A percentile compares a stretch with the other conserved stretches of the same genome.
Conservation (phyloP, 2,329 filamentous ascomycete genomes). For the Aspergillus texensis region DNA sequence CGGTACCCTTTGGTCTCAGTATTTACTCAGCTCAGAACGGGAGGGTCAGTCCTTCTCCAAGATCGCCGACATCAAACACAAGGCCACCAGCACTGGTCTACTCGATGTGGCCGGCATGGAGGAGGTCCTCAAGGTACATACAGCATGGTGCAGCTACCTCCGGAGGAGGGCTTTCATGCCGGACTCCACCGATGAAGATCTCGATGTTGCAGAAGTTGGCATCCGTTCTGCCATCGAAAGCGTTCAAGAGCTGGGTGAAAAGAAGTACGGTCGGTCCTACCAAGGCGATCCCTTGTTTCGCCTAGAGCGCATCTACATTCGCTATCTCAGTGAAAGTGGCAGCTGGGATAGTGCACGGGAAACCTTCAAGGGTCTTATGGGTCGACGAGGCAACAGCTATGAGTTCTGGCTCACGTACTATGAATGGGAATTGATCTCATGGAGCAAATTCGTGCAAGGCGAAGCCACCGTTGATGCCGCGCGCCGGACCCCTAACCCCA, state of each 20-base stretch:
- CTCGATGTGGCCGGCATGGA: slow-evolving; percentile 85
- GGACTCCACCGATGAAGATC: slow-evolving; percentile 75
- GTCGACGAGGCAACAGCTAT: slow-evolving; percentile 74
- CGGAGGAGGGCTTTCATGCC: slow-evolving; percentile 80
- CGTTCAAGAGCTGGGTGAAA: slow-evolving; percentile 75
- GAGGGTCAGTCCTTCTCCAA: slow-evolving; percentile 74
- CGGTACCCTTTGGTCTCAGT: slow-evolving; percentile 85
- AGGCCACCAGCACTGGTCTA: slow-evolving; percentile 81
- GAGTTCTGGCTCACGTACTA: slow-evolving; percentile 96
- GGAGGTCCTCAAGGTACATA: slow-evolving; percentile 86
- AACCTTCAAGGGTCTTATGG: slow-evolving; percentile 73
- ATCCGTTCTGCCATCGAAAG: slow-evolving; percentile 84
- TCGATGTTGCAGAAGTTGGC: slow-evolving; percentile 87
- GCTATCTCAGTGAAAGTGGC: slow-evolving; percentile 83
- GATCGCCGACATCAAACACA: slow-evolving; percentile 88
- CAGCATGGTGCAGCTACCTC: slow-evolving; percentile 92
- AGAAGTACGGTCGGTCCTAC: slow-evolving; percentile 74
- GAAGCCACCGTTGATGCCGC: slow-evolving; percentile 56
- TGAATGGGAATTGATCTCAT: slow-evolving; percentile 83
- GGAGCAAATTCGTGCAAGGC: slow-evolving; percentile 59
- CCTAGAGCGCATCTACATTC: slow-evolving; percentile 87
- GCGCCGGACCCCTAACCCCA: slow-evolving; percentile 66
- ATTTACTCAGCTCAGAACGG: slow-evolving; percentile 81
- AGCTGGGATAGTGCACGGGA: slow-evolving; percentile 75
- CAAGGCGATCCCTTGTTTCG: slow-evolving; percentile 87